Base-by-base conservation (phyloP, 1,139 yeast genomes). In the Saccharomyces hybrid region DNA sequence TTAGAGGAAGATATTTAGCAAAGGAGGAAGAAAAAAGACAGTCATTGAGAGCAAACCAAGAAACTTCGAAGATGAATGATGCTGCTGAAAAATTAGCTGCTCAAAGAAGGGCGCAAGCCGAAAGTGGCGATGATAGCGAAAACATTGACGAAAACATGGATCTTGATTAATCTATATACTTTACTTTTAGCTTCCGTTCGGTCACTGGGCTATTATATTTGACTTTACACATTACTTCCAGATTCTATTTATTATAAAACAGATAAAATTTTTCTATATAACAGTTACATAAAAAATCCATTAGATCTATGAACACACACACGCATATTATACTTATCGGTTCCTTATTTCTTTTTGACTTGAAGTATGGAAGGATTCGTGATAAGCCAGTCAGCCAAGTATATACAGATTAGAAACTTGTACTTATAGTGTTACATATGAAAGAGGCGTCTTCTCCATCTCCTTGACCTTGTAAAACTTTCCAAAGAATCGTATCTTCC, bases 1-100 rank as follows among this genome's bases (percentile, higher is more conserved):
- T 93, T 75, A 88, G 86, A 78, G 98, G 97, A 69, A 86, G 99
- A 78, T 93, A 88, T 79, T 78, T 86, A 67, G 88, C 93, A 62
- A 90, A 93, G 77, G 89, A 90, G 74, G 97, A 93, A 77, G 98
- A 93, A 76, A 88, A 88, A 81, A 86, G 86, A 75, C 95, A 89
- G 76, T 90, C 95, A 69, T 76, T 80, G 70, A 84, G 88, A 76
- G 83, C 89, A 66, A 88, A 88, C 76, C 85, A 84, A 74, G 98
- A 91, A 77, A 95, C 95, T 64, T 80, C 83, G 64, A 89, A 83
- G 70, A 82, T 88, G 75, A 88, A 89, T 72, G 89, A 84, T 67
- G 84, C 89, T 83, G 91, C 96, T 64, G 96, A 86, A 77, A 88
- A 88, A 78, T 76, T 89, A 72, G 91, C 91, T 69, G 95, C 91